phyloP scores from a whole-genome alignment of 495 filamentous ascomycete species.

The Penicillium cataractarum region DNA sequence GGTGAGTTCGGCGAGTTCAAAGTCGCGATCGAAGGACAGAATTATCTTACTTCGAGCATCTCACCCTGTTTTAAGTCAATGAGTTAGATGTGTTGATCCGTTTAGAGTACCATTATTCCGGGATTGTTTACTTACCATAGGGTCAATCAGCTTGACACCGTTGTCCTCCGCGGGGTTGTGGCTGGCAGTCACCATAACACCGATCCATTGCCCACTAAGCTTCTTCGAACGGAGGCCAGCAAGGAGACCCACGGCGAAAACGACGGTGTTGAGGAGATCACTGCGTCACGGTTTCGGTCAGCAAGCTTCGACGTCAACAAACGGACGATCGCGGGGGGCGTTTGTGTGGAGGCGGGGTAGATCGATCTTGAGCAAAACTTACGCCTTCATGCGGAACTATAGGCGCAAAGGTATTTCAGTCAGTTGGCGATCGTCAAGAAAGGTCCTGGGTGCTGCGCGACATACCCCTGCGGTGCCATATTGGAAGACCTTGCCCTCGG shows the following conservation, averaged over 20 bases:
- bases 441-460: constrained; percentile 20
- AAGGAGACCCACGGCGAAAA: constrained; percentile 88
- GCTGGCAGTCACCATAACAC: constrained; percentile 98
- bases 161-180: constrained; percentile 98
- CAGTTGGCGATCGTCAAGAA: constrained; percentile 21
- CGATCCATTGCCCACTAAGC: constrained; percentile 85
- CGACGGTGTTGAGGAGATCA: constrained; percentile 77
- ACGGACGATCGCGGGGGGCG: constrained; percentile 37
- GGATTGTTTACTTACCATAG: constrained; percentile 64
- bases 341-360: constrained; percentile 41
- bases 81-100: constrained; percentile 4
- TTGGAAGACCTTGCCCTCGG: constrained; percentile 70
- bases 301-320: constrained; percentile 33
- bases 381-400: constrained; percentile 83
- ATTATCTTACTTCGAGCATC: constrained; percentile 77
- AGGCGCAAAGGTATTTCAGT: constrained; percentile 18
- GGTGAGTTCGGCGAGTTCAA: constrained; percentile 10
- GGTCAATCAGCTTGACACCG: constrained; percentile 97
- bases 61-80: constrained; percentile 62
- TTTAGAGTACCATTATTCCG: neutral
- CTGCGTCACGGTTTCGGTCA: constrained; percentile 36
- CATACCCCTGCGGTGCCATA: constrained; percentile 94
- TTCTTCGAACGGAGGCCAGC: constrained; percentile 90
- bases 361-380: constrained; percentile 43
- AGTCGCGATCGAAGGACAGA: neutral